Evolutionary conservation across 2,329 filamentous ascomycete genomes (phyloP).

Genomic region (Neonectria neomacrospora): DNA sequence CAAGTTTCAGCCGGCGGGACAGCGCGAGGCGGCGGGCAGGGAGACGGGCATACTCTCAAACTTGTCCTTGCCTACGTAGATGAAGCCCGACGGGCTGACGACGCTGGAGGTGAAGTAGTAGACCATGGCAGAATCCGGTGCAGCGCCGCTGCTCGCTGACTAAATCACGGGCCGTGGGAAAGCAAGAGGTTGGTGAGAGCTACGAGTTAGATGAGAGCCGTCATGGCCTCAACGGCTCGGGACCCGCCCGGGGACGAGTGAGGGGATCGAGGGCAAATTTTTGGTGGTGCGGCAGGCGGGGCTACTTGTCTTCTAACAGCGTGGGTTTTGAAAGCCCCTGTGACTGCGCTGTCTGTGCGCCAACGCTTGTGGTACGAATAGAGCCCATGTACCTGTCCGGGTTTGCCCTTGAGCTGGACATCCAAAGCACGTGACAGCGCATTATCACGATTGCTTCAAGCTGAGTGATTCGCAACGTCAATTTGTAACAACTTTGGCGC

Average conservation of each 20-base stretch:
- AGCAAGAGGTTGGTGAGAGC: not conserved
- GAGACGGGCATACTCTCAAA: conserved; percentile 81
- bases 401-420: not conserved
- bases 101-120: conserved; percentile 93
- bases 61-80: conserved; percentile 99
- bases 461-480: not conserved
- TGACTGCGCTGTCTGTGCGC: conserved; percentile 5
- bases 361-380: not conserved
- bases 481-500: not conserved
- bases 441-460: not conserved
- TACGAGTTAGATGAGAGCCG: not conserved
- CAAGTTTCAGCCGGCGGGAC: conserved; percentile 33
- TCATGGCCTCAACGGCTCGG: not conserved
- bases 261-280: conserved; percentile 40
- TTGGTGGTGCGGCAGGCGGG: conserved; percentile 28
- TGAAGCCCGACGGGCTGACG: conserved; percentile 82
- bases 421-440: conserved; percentile 10
- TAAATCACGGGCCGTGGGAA: not conserved
- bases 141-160: conserved; percentile 1
- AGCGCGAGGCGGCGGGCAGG: conserved; percentile 17
- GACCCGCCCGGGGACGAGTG: conserved; percentile 15
- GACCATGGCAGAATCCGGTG: conserved; percentile 72
- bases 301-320: conserved; percentile 35
- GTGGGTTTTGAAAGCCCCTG: not conserved
- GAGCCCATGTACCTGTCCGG: conserved; percentile 12